These are phyloP conservation scores for Paspalum vaginatum DNA, from an alignment of 176 grass and related monocot genomes.

Conservation along the genomic window DNA sequence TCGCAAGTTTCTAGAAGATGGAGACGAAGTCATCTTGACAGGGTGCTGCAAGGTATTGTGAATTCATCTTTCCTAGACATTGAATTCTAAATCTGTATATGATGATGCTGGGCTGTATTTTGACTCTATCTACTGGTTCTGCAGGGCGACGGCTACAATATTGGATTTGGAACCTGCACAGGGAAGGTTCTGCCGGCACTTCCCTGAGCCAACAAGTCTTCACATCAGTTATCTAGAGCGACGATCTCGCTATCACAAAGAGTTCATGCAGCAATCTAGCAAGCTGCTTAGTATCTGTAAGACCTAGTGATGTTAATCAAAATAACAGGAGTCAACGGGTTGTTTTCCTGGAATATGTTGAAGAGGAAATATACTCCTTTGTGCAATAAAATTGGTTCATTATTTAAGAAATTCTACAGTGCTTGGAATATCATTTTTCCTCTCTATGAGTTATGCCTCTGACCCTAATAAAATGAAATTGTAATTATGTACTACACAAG, in stretches of 20 bases:
- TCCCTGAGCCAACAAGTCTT: conserved; percentile 46
- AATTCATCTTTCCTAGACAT: conserved; percentile 18
- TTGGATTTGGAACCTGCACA: conserved; percentile 88
- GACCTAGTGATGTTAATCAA: neutral
- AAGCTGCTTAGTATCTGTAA: conserved; percentile 18
- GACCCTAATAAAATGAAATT: too few relatives aligned
- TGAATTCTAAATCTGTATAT: neutral
- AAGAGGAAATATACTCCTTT: neutral
- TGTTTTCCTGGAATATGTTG: neutral
- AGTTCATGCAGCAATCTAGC: neutral
- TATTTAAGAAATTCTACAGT: neutral
- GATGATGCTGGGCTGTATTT: neutral
- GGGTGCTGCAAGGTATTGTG: conserved; percentile 80
- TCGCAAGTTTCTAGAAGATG: conserved; percentile 91
- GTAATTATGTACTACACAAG: too few relatives aligned
- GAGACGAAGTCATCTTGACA: conserved; percentile 87
- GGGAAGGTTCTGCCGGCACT: conserved; percentile 72
- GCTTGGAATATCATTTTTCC: too few relatives aligned
- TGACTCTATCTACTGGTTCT: conserved; percentile 15
- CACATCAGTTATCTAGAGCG: neutral
- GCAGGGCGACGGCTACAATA: conserved; percentile 75
- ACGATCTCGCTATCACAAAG: conserved; percentile 6
- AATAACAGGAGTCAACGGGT: neutral
- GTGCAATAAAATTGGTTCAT: neutral
- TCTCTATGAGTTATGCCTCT: neutral